phyloP scores from a whole-genome alignment of 2,329 filamentous ascomycete genomes.

The Colletotrichum noveboracense region DNA sequence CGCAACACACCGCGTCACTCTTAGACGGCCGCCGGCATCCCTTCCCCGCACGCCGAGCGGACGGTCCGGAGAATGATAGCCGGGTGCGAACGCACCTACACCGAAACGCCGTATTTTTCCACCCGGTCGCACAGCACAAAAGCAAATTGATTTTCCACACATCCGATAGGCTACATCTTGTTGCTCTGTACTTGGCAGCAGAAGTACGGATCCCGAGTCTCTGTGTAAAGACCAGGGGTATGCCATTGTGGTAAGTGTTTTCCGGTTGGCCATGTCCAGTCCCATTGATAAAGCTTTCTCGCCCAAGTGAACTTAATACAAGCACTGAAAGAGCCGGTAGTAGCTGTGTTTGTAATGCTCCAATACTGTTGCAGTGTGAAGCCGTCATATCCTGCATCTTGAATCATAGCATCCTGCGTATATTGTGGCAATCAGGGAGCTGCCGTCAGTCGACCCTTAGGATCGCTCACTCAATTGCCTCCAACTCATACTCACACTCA shows the following conservation, averaged over 20 bases:
- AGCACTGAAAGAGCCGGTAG: not conserved
- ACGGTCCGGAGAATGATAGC: not conserved
- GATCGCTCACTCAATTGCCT: not conserved
- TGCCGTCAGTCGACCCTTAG: not conserved
- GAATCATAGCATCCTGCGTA: not conserved
- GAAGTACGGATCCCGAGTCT: not conserved
- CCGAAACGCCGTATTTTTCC: not conserved
- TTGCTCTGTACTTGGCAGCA: not conserved
- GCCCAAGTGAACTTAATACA: not conserved
- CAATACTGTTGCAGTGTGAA: not conserved
- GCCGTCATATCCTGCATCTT: not conserved
- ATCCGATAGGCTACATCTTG: not conserved
- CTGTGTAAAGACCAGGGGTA: not conserved
- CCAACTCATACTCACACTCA: fast-evolving
- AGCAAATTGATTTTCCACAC: fast-evolving
- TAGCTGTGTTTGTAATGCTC: not conserved
- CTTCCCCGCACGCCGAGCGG: not conserved
- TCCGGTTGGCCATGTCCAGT: not conserved
- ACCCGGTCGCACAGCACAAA: not conserved
- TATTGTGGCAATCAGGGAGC: not conserved
- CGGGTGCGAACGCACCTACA: not conserved
- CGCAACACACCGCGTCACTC: not conserved
- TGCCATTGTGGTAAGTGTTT: not conserved
- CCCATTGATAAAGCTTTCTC: not conserved
- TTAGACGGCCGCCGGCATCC: not conserved